phyloP scores from a whole-genome alignment of 768 basidiomycete species.

The Boletus fagicola region DNA sequence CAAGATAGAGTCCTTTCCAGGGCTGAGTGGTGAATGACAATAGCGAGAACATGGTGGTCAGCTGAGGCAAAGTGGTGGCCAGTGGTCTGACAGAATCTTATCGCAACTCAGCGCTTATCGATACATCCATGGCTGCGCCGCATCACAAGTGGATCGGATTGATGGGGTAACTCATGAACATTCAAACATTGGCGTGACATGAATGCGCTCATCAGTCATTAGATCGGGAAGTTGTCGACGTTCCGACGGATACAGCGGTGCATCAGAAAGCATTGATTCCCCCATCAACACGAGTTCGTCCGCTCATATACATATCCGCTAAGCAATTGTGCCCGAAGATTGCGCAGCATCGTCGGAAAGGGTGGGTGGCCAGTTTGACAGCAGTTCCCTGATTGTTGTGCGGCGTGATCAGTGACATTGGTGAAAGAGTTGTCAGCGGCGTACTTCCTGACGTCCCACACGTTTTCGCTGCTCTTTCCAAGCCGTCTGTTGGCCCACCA shows the following conservation, averaged over 20 bases:
- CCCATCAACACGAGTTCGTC: not conserved
- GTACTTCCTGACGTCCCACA: constrained; percentile 88
- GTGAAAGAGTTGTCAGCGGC: constrained; percentile 28
- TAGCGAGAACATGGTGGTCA: constrained; percentile 8
- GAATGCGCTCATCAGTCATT: not conserved
- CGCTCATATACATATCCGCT: not conserved
- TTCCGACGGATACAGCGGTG: not conserved
- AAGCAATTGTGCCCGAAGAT: constrained; percentile 25
- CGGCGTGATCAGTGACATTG: constrained; percentile 1
- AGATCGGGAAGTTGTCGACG: not conserved
- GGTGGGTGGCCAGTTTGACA: constrained; percentile 30
- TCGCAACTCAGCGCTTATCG: not conserved
- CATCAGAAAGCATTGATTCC: not conserved
- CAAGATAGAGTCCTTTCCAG: constrained; percentile 47
- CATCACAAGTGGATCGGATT: not conserved
- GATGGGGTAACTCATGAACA: not conserved
- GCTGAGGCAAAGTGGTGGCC: too few relatives aligned
- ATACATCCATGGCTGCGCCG: not conserved
- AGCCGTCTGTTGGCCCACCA: constrained; percentile 89
- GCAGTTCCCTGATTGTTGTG: constrained; percentile 17
- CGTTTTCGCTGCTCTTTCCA: constrained; percentile 85
- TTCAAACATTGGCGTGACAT: not conserved
- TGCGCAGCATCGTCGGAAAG: constrained; percentile 22
- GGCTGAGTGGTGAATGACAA: constrained; percentile 37
- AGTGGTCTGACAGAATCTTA: not conserved